A percentile compares a stretch with the other conserved stretches of the same genome.
These are phyloP conservation scores for Ceratobasidium sp. DNA, from an alignment of 1,284 basidiomycete species.

Conservation along the genomic window DNA sequence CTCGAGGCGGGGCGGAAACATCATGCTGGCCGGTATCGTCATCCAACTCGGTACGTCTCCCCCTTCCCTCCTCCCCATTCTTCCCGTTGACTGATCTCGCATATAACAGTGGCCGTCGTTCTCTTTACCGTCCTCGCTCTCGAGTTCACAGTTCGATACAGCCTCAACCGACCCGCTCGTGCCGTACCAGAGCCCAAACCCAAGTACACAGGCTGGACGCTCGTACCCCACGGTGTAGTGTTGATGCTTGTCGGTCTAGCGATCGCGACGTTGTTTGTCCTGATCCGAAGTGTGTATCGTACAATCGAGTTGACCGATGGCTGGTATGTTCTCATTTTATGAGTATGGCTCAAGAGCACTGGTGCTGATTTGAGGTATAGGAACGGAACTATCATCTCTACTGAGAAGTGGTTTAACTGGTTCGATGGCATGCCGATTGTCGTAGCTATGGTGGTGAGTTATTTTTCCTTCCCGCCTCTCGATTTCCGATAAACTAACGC, in stretches of 20 bases:
- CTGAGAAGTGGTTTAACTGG: conserved; percentile 46
- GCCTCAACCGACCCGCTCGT: conserved; percentile 45
- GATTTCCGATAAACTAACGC: neutral
- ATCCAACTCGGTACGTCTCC: conserved; percentile 52
- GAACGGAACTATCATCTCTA: conserved; percentile 45
- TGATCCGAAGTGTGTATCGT: conserved; percentile 47
- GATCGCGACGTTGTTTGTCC: conserved; percentile 47
- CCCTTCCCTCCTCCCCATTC: neutral
- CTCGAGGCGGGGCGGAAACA: conserved; percentile 48
- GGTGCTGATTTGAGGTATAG: conserved; percentile 12
- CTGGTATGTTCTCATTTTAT: conserved; percentile 49
- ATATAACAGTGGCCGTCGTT: conserved; percentile 52
- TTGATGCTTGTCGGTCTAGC: conserved; percentile 46
- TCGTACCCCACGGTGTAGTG: conserved; percentile 15
- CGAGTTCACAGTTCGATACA: conserved; percentile 53
- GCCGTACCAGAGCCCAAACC: conserved; percentile 48
- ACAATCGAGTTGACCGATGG: conserved; percentile 53
- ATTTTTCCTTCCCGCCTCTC: too few species aligned
- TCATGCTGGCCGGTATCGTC: conserved; percentile 54
- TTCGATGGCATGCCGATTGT: conserved; percentile 36
- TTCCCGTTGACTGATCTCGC: neutral
- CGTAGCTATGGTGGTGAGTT: conserved; percentile 37
- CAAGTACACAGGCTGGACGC: conserved; percentile 19
- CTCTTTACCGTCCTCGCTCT: conserved; percentile 52
- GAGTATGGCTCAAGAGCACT: neutral